phyloP scores from a whole-genome alignment of 495 filamentous ascomycete genomes.

The Daldinia loculata region DNA sequence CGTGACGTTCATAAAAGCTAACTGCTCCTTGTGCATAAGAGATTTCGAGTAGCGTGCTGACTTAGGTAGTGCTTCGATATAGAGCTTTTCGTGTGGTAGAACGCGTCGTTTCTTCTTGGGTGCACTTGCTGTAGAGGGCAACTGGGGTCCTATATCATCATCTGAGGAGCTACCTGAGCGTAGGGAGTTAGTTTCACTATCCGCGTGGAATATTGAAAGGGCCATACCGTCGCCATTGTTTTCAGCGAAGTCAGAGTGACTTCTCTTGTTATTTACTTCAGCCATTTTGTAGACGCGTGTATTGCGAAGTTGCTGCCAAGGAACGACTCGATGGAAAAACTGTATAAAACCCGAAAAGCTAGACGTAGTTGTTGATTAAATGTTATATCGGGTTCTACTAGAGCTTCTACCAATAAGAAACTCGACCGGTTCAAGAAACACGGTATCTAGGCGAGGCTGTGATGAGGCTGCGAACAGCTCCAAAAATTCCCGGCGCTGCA shows the following conservation, averaged over 20 bases:
- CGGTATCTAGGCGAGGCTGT: not conserved
- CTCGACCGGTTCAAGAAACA: not conserved
- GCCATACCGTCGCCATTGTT: slow-evolving; percentile 28
- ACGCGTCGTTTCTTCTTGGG: slow-evolving; percentile 92
- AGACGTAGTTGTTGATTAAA: not conserved
- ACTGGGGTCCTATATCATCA: slow-evolving; percentile 88
- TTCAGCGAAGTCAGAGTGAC: slow-evolving; percentile 31
- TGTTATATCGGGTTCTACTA: not conserved
- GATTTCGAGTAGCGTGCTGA: slow-evolving; percentile 91
- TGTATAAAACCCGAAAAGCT: not conserved
- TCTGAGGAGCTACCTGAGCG: slow-evolving; percentile 76
- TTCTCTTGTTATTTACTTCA: slow-evolving; percentile 36
- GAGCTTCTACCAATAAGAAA: not conserved
- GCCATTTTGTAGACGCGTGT: slow-evolving; percentile 10
- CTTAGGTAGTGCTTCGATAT: slow-evolving; percentile 86
- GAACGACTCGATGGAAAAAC: not conserved
- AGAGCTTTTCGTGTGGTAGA: slow-evolving; percentile 93
- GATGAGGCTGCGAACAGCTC: not conserved
- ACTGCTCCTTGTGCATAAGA: slow-evolving; percentile 96
- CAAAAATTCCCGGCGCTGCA: not conserved
- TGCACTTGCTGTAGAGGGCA: slow-evolving; percentile 69
- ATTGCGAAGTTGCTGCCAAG: not conserved
- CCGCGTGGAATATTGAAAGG: not conserved
- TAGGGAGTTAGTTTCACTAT: not conserved
- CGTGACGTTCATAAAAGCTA: slow-evolving; percentile 85